Evolutionary conservation across 1,284 basidiomycete species (phyloP), one percentile per base, ranked within the genome.

Genomic region (Cryptococcus sp.): DNA sequence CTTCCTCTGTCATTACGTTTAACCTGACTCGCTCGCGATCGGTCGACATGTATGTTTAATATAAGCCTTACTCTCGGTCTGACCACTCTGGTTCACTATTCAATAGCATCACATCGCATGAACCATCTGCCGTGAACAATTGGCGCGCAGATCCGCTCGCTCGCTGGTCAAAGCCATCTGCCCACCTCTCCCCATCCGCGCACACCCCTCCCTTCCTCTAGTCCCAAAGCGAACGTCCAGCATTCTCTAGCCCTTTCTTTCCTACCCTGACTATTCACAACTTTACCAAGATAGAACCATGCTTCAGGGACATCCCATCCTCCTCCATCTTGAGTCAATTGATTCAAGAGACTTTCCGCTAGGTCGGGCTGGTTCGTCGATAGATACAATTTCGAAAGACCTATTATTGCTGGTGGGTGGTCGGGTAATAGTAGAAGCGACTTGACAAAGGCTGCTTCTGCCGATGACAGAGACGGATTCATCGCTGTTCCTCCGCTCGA

Each of bases 291-390:
- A 72, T 87, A 88, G 74, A 88, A 94, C 93, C 93, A 97, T 25
- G 89, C 93, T 75, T 96, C 93, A 0, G 91, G 85, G 2, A 89
- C 83, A 73, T 95, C 88, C 91, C 92, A 96, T 5, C 88, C 93
- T 47, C 40, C 38, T 7, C 63, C 55, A 34, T 74, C 74, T 55
- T 80, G 78, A 0, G 80, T 81, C 3, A 81, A 62, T 34, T 77
- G 70, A 53, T 79, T 78, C 45, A 83, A 69, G 25, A 92, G 78
- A 2, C 86, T 86, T 8, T 87, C 87, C 0, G 87, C 87, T 46
- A 92, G 79, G 70, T 85, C 76, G 81, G 83, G n/a, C 52, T 67
- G 52, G 20, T 67, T 75, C 73, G 55, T 70, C n/a, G 81, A 77
- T 48, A 95, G 84, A 74, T 91, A 88, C 13, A 91, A 74, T 20